Base-by-base conservation (phyloP, 2,329 filamentous ascomycete species). In the Shiraia sp. region DNA sequence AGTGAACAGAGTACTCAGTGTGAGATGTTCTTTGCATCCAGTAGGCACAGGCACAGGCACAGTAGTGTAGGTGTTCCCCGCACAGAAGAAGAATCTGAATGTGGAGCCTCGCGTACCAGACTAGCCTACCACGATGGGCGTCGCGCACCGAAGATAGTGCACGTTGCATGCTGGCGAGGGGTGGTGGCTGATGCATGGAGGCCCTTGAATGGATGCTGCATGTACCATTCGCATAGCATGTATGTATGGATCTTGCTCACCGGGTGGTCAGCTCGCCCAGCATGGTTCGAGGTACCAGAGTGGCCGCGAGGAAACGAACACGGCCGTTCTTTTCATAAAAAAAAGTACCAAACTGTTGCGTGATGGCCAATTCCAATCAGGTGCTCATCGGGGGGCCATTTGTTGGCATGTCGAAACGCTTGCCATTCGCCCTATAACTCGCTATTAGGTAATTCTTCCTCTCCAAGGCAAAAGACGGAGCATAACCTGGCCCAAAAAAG, bases 371-470 rank as follows among this genome's bases (percentile, higher is more conserved):
- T 8, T 8, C 39, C 40, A 49, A 51, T 56, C 55, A 57, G 50
- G 52, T 59, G 56, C 49, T 56, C 49, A 53, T 25, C 32, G 39
- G 32, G 44, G 32, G 44, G 42, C 4, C 32, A 45, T 10, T 45
- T 39, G 49, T 42, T 55, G 54, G 51, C 53, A 48, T 61, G 53
- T 22, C 57, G 57, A 59, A 56, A 52, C 49, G 57, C 55, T 55
- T 58, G 47, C 61, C 53, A 66, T 66, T 66, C 58, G 63, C 59
- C 46, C 46, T 37, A 37, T 36, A 26, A 31, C 33, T 44, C 59
- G 52, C 61, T 59, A 68, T 68, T 68, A 68, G 53, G 58, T 68
- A 68, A 68, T 59, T 59, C 19, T 38, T 51, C 49, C 50, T 49
- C 49, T 54, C 58, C 38, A 54, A 51, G 46, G 51, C 51, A 51